Evolutionary conservation across 345 rosid genomes (phyloP), one percentile per base, ranked within the genome.

Genomic region (Camelina hispida): DNA sequence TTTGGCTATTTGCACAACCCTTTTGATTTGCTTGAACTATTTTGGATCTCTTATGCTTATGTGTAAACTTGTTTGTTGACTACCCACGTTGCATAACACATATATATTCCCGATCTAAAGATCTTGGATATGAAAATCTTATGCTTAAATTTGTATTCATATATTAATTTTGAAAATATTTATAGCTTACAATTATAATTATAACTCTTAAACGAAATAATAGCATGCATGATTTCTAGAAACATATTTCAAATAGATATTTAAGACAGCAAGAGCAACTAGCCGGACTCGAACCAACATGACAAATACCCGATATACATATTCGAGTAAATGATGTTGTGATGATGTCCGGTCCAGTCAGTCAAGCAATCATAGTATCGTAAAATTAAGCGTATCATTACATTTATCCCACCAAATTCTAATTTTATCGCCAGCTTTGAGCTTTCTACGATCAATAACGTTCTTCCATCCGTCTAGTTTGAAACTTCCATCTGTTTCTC

Each of bases 21-120:
- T n/a, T 42, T 12, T 69, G 48, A 70, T 62, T 25, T 76, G 76
- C 78, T 71, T 74, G 30, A 74, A 42, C 64, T 57, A 43, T 32
- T 69, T 28, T 60, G 46, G 34, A 60, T 53, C 28, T 60, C 38
- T 60, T 43, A 34, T 66, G 73, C 17, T 28, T 66, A 44, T 76
- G 35, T 64, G 66, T 48, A 38, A 77, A 56, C 80, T 64, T 53
- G 20, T 77, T 28, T 50, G 64, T 62, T 55, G 40, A 20, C 3
- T 20, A 15, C 3, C 15, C 16, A 20, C 34, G 9, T 30, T 35
- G 43, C 76, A 16, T 51, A 20, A 23, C 50, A 50, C 72, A 37
- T 7, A 23, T 76, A 46, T 76, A 46, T 69, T 76, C 18, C 15
- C 16, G 37, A 46, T 53, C 17, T 56, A 47, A 43, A 63, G 66